Conservation (phyloP, 148 eudicot species). For the Suaeda aralocaspica region DNA sequence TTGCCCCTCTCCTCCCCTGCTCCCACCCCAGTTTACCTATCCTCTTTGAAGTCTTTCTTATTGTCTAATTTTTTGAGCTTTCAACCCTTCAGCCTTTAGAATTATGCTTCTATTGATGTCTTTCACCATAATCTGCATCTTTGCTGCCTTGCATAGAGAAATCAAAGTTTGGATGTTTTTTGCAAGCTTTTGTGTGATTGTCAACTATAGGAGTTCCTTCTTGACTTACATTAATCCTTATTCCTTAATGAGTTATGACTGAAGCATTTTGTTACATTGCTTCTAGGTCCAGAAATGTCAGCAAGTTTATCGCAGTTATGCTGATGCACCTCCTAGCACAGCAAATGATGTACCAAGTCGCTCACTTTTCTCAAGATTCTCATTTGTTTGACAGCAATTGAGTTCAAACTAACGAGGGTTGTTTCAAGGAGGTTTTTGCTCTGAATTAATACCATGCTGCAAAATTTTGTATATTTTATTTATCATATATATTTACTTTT, state of each 20-base stretch:
- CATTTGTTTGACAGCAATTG: constrained; percentile 45
- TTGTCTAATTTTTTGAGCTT: background rate
- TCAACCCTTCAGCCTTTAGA: background rate
- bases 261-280: background rate
- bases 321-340: constrained; percentile 54
- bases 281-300: constrained; percentile 88
- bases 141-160: background rate
- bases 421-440: background rate
- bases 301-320: constrained; percentile 55
- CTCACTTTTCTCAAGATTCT: constrained; percentile 82
- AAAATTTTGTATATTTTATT: constrained; percentile 1
- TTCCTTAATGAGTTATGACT: too few species aligned
- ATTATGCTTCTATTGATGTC: background rate
- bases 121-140: background rate
- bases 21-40: background rate
- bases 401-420: background rate
- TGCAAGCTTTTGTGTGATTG: background rate
- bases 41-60: background rate
- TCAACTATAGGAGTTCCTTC: background rate
- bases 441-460: background rate
- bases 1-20: too few species aligned
- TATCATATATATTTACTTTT: background rate
- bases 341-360: constrained; percentile 54
- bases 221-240: background rate
- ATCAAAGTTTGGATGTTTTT: background rate